A percentile compares a stretch with the other conserved stretches of the same genome.
These are phyloP conservation scores for Fusarium torreyae DNA, from an alignment of 2,329 filamentous ascomycete genomes.

Conservation along the genomic window DNA sequence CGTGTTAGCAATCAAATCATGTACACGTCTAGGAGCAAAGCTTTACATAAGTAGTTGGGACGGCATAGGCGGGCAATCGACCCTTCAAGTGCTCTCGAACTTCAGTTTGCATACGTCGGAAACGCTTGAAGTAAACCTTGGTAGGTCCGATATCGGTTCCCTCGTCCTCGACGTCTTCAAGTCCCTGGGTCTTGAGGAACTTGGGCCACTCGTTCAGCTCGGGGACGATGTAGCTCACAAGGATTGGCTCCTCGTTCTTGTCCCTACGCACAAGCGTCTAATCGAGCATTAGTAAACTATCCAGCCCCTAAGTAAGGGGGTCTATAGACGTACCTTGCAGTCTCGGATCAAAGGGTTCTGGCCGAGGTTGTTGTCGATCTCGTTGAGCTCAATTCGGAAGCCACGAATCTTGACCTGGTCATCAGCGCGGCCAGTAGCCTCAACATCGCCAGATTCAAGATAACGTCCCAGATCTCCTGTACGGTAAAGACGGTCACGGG, in stretches of 20 bases:
- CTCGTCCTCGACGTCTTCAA: conserved; percentile 70
- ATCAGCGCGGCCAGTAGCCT: conserved; percentile 85
- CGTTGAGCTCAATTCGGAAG: conserved; percentile 93
- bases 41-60: conserved; percentile 55
- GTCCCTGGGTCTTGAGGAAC: conserved; percentile 72
- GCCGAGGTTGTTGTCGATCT: conserved; percentile 89
- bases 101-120: conserved; percentile 63
- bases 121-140: conserved; percentile 62
- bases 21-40: background rate
- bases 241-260: conserved; percentile 76
- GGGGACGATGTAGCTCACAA: conserved; percentile 93
- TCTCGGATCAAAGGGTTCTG: conserved; percentile 84
- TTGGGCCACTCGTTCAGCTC: conserved; percentile 75
- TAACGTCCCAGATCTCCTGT: conserved; percentile 83
- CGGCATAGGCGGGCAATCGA: conserved; percentile 52
- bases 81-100: conserved; percentile 51
- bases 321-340: conserved; percentile 65
- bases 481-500: conserved; percentile 87
- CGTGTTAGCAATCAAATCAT: background rate
- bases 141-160: conserved; percentile 62
- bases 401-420: conserved; percentile 96
- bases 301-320: background rate
- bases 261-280: conserved; percentile 75
- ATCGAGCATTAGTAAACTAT: background rate
- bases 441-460: conserved; percentile 76